Evolutionary conservation across 805 yeast genomes (phyloP), one percentile per base, ranked within the genome.

Genomic region (Sugiyamaella mastotermitis): DNA sequence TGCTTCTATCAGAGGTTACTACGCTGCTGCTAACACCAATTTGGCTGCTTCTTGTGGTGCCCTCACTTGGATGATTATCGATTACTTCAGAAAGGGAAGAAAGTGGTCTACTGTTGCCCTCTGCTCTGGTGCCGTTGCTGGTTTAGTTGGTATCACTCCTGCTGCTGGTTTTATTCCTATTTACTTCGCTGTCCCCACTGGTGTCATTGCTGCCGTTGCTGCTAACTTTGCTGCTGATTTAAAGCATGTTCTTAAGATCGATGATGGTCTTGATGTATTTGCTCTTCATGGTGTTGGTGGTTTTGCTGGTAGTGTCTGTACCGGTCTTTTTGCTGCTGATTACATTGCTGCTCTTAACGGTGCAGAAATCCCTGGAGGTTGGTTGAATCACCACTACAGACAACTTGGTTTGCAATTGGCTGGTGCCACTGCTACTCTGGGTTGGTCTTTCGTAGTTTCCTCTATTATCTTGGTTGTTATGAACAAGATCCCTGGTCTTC

Each of bases 101-200:
- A 86, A 87, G 63, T 87, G 94, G 95, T 84, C 97, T 42, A 83
- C 94, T 26, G 87, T 85, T 37, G 96, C 94, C 48, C 67, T 88
- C 62, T 88, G 96, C 64, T 75, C 84, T 38, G 97, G 97, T 58
- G 85, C 87, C 46, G 76, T 88, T 64, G 86, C 94, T 23, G 97
- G 97, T 50, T 72, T 88, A 45, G 97, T 88, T 36, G 95, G 94
- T 58, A 83, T 90, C 48, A 90, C 97, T 4, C 97, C 97, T 42
- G 96, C 90, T 52, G 97, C 97, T 19, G 97, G 97, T 48, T 88
- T 71, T 56, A 95, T 90, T 35, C 97, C 97, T 41, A 78, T 90
- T 41, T 90, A 88, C 77, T 76, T 87, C 43, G 75, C 96, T 2
- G 78, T 86, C 31, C 76, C 83, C 43, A 83, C 88, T 55, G 97